These are phyloP conservation scores for Phytophthora ohioensis DNA, from an alignment of 352 stramenopile genomes.

Conservation along the genomic window DNA sequence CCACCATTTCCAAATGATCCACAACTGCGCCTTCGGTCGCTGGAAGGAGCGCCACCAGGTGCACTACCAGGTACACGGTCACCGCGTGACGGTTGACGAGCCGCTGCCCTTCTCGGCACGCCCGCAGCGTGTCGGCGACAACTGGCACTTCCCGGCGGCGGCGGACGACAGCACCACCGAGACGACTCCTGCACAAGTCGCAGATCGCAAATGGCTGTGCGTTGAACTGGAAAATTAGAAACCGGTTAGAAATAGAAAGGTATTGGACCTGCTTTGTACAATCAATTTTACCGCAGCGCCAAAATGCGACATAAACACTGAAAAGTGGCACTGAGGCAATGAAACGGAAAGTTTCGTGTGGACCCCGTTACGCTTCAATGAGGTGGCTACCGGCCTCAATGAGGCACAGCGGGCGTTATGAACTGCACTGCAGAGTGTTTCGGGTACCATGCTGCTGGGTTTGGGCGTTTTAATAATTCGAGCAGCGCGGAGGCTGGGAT, in stretches of 20 bases:
- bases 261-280: neutral
- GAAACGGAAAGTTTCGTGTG: neutral
- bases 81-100: slow-evolving; percentile 57
- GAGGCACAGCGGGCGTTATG: neutral
- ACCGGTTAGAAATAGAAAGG: slow-evolving; percentile 23
- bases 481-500: neutral
- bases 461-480: no score
- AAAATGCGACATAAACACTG: neutral
- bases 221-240: slow-evolving; percentile 45
- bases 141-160: slow-evolving; percentile 74
- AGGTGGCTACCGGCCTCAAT: slow-evolving; percentile 7
- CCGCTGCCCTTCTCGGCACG: slow-evolving; percentile 68
- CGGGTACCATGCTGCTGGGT: no score
- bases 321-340: neutral
- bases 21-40: slow-evolving; percentile 93
- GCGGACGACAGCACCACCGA: slow-evolving; percentile 15
- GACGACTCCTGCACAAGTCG: slow-evolving; percentile 16
- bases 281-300: slow-evolving; percentile 5
- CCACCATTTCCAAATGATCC: slow-evolving; percentile 99
- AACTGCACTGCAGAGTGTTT: neutral
- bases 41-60: slow-evolving; percentile 98
- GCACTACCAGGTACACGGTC: slow-evolving; percentile 86
- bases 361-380: slow-evolving; percentile 13
- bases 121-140: slow-evolving; percentile 59
- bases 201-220: slow-evolving; percentile 55